Evolutionary conservation across 768 basidiomycete genomes (phyloP), one percentile per base, ranked within the genome.

Genomic region (Kwoniella pini): DNA sequence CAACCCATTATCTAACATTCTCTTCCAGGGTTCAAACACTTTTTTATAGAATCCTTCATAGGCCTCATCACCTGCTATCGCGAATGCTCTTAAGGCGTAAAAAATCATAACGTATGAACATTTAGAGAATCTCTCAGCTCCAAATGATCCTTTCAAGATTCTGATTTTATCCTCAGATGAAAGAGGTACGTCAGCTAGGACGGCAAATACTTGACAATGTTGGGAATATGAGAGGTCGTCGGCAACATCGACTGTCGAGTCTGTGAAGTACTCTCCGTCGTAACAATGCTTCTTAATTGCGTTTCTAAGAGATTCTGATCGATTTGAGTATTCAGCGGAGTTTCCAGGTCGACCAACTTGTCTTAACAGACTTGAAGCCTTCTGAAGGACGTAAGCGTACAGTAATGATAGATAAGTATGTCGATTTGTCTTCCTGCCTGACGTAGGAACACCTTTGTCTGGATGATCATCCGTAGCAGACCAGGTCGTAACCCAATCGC

Each of bases 61-160:
- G 1, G 62, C 22, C 13, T 27, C 31, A 15, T 61, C 55, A 11
- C 63, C 60, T 13, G 63, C 54, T n/a, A 60, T 39, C 19, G 63
- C 43, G 46, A 70, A 65, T 1, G 66, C 69, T 4, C 69, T 60
- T 48, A 67, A 63, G n/a, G 69, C 69, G 54, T 70, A 70, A 52
- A 65, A 65, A 54, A 62, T 52, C 65, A 67, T 67, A 12, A 67
- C 65, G 49, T 67, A 67, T 27, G 69, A 70, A 33, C 63, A 64
- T 46, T 48, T 59, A 11, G 53, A 54, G 24, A 64, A 56, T 5
- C 27, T 22, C n/a, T 26, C 7, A 54, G 30, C 38, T 42, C 26
- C 15, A 31, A 64, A 53, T 2, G 52, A 42, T n/a, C 48, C 30
- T 15, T 24, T 49, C 10, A 64, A 38, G 3, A 58, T 53, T 27